A percentile compares a stretch with the other conserved stretches of the same genome.
Conservation (phyloP, 495 filamentous ascomycete species). For the Aspergillus ostianus region DNA sequence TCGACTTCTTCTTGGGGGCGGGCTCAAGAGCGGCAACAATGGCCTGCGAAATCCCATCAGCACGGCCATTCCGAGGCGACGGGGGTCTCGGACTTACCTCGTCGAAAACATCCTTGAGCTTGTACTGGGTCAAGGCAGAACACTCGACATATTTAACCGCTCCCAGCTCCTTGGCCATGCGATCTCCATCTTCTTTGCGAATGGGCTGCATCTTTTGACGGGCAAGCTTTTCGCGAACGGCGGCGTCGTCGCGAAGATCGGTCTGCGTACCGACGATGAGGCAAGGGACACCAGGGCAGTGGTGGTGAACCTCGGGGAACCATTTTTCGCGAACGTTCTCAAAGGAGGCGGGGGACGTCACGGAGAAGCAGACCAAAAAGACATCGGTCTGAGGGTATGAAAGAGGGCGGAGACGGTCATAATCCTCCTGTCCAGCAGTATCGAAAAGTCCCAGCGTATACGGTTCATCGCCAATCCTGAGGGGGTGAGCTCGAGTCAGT, state of each 20-base stretch:
- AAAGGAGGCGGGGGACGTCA: constrained; percentile 97
- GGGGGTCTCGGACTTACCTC: constrained; percentile 67
- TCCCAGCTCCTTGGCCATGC: constrained; percentile 92
- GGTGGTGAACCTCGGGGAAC: constrained; percentile 98
- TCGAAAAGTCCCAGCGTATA: constrained; percentile 97
- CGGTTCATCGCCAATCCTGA: constrained; percentile 97
- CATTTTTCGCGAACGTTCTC: constrained; percentile 99
- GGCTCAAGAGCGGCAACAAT: constrained; percentile 89
- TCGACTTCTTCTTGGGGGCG: constrained; percentile 66
- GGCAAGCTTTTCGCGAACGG: constrained; percentile 82
- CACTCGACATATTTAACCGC: constrained; percentile 99
- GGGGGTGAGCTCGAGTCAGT: constrained; percentile 13
- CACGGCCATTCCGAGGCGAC: too few relatives aligned
- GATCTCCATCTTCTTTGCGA: constrained; percentile 85
- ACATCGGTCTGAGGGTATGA: constrained; percentile 99
- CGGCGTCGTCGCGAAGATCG: constrained; percentile 89
- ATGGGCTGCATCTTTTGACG: constrained; percentile 96
- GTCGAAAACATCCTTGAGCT: constrained; percentile 98
- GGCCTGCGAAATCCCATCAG: constrained; percentile 50
- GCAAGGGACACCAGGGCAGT: constrained; percentile 97
- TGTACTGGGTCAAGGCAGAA: constrained; percentile 95
- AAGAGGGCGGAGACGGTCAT: constrained; percentile 91
- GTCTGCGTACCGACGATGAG: constrained; percentile 97
- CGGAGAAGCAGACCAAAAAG: constrained; percentile 97
- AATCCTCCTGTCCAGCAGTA: constrained; percentile 99